These are phyloP conservation scores for Termitomyces sp. DNA, from an alignment of 768 basidiomycete genomes.

Conservation along the genomic window DNA sequence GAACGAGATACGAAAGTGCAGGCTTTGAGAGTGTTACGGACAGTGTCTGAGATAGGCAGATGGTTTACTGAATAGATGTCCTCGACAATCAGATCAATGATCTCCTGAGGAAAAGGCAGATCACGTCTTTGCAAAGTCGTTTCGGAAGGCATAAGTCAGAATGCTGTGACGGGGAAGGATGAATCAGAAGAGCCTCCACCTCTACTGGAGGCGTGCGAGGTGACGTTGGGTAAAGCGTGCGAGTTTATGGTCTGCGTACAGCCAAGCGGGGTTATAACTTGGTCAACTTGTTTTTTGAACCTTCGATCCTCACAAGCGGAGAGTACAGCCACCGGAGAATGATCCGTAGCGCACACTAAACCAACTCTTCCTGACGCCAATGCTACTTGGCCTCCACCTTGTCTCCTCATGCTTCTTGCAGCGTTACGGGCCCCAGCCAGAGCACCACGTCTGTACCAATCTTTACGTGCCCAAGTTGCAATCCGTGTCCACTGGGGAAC, in stretches of 20 bases:
- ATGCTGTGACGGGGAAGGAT: neutral
- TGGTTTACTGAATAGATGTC: neutral
- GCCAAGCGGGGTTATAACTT: too few relatives aligned
- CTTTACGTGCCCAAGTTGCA: neutral
- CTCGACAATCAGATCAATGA: neutral
- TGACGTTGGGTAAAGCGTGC: too few relatives aligned
- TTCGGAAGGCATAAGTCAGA: neutral
- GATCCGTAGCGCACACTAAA: too few relatives aligned
- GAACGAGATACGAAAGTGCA: neutral
- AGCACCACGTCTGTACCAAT: neutral
- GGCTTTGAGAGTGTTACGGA: neutral
- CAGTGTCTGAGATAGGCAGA: neutral
- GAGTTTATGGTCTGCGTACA: too few relatives aligned
- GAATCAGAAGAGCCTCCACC: too few relatives aligned
- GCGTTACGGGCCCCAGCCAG: neutral
- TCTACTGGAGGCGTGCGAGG: too few relatives aligned
- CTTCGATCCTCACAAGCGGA: too few relatives aligned
- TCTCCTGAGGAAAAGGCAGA: neutral
- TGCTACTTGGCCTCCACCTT: neutral
- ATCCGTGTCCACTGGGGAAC: neutral
- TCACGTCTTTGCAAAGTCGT: neutral
- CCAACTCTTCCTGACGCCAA: too few relatives aligned
- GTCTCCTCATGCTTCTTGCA: neutral
- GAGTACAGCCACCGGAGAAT: neutral
- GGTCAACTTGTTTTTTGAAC: too few relatives aligned